A percentile compares a stretch with the other conserved stretches of the same genome.
Conservation (phyloP, 768 basidiomycete genomes). For the Phaeolepiota aurea region DNA sequence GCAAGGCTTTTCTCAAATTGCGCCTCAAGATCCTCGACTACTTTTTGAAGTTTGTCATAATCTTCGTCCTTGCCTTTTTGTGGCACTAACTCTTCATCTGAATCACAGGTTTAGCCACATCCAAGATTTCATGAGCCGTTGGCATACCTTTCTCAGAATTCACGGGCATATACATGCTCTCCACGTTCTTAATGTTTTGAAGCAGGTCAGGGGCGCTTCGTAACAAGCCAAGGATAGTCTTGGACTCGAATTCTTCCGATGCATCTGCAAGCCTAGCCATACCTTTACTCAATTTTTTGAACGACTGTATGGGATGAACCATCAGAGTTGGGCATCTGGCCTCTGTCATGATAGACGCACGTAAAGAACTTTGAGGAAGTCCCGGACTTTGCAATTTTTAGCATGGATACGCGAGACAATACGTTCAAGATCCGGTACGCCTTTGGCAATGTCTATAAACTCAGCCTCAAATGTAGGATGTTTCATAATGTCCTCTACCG, state of each 20-base stretch:
- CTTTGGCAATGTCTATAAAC: constrained; percentile 71
- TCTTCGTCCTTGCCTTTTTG: constrained; percentile 77
- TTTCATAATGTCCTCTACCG: constrained; percentile 84
- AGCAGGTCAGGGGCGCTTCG: constrained; percentile 75
- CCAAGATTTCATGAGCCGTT: constrained; percentile 2
- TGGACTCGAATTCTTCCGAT: constrained; percentile 69
- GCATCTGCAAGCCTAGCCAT: constrained; percentile 53
- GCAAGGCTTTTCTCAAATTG: constrained; percentile 62
- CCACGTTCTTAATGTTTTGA: constrained; percentile 63
- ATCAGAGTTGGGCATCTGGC: neutral
- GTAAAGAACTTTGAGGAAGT: constrained; percentile 77
- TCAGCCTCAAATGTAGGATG: constrained; percentile 69
- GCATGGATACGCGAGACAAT: constrained; percentile 94
- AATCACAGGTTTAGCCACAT: neutral
- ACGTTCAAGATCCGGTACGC: constrained; percentile 87
- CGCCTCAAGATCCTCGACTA: constrained; percentile 64
- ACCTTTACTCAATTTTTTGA: constrained; percentile 64
- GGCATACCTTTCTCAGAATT: constrained; percentile 47
- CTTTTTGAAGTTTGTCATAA: constrained; percentile 71
- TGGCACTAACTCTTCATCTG: constrained; percentile 73
- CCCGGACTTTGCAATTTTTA: constrained; percentile 77
- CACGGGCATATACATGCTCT: constrained; percentile 55
- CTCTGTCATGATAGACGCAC: constrained; percentile 29
- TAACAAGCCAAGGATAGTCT: constrained; percentile 67
- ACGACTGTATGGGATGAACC: constrained; percentile 39